These are phyloP conservation scores for Nymphaea colorata DNA, from an alignment of 164 flowering plant species.

Conservation along the genomic window DNA sequence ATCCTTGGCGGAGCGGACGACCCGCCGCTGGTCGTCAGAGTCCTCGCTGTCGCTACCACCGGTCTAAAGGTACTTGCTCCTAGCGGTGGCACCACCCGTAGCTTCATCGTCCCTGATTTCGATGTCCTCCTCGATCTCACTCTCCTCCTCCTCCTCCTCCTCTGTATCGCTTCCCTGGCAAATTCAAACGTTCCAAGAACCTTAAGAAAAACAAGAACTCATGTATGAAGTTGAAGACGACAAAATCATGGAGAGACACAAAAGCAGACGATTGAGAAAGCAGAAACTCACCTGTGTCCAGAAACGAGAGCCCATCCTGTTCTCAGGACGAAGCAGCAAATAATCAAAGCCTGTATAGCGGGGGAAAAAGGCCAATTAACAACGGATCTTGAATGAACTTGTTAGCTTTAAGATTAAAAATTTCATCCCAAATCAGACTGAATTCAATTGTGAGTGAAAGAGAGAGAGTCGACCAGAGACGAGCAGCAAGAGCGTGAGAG, in stretches of 20 bases:
- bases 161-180: slow-evolving; percentile 25
- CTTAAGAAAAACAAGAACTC: neutral
- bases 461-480: too few species aligned
- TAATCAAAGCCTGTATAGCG: too few species aligned
- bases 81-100: slow-evolving; percentile 14
- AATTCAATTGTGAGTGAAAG: too few species aligned
- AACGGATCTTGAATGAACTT: too few species aligned
- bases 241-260: too few species aligned
- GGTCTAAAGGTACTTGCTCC: slow-evolving; percentile 28
- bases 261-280: too few species aligned
- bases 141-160: slow-evolving; percentile 35
- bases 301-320: slow-evolving; percentile 28
- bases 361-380: too few species aligned
- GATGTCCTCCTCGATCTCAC: slow-evolving; percentile 15
- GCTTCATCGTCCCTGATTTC: slow-evolving; percentile 18
- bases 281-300: slow-evolving; percentile 24
- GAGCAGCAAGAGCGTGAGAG: too few species aligned
- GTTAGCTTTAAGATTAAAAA: too few species aligned
- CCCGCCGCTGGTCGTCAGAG: slow-evolving; percentile 48
- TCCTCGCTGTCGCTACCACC: slow-evolving; percentile 62
- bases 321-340: neutral
- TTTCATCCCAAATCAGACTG: too few species aligned
- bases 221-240: neutral
- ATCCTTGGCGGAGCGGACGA: slow-evolving; percentile 69
- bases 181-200: neutral